Evolutionary conservation across 345 rosid genomes (phyloP).

Genomic region (Salix viminalis): DNA sequence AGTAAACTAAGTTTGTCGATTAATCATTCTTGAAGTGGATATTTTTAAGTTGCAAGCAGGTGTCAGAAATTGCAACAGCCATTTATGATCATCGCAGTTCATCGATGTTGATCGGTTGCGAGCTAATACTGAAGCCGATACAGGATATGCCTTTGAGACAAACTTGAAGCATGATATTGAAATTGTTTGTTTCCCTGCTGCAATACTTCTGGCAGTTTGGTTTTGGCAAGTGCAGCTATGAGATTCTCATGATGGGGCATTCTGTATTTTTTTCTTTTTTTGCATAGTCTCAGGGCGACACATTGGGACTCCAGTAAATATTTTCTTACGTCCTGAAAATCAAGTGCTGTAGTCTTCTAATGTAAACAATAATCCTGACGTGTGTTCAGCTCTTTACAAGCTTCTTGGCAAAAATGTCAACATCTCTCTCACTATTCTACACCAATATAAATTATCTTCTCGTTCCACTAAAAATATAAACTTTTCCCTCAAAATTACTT

Average conservation of each 20-base stretch:
- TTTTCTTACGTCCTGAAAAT: too few relatives aligned
- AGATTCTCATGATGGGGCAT: background rate
- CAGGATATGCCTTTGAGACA: background rate
- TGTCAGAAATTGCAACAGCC: background rate
- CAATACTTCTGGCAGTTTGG: background rate
- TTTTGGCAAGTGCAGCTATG: background rate
- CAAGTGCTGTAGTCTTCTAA: too few relatives aligned
- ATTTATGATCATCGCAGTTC: background rate
- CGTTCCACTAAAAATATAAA: background rate
- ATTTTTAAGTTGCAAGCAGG: too few relatives aligned
- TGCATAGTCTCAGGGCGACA: background rate
- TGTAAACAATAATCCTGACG: too few relatives aligned
- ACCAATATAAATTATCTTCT: background rate
- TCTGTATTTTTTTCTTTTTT: background rate
- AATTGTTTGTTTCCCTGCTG: background rate
- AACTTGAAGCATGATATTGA: background rate
- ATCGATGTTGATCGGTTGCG: background rate
- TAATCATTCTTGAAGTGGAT: background rate
- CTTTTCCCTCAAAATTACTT: background rate
- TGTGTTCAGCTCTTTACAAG: too few relatives aligned
- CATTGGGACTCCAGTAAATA: background rate
- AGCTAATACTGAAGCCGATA: background rate
- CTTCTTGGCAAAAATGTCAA: too few relatives aligned
- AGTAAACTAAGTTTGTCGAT: conserved; percentile 27
- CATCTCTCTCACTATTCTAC: too few relatives aligned